Conservation (phyloP, 768 basidiomycete species). For the Russula abietina region DNA sequence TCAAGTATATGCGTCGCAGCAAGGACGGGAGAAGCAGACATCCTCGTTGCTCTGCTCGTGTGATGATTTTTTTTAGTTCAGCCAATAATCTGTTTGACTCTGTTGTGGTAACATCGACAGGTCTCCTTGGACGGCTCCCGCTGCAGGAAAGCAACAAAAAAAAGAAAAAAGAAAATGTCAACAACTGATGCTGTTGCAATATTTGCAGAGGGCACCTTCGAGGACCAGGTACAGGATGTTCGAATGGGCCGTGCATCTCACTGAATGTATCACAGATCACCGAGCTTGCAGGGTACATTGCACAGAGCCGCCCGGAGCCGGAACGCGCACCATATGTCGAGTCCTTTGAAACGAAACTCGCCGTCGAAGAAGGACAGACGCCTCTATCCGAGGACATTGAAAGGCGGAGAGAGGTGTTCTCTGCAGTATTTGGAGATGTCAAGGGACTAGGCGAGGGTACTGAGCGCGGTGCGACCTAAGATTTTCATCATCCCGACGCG, state of each 20-base stretch:
- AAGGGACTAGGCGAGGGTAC: slow-evolving; percentile 69
- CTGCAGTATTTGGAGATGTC: slow-evolving; percentile 53
- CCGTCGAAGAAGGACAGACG: slow-evolving; percentile 45
- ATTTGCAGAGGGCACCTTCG: slow-evolving; percentile 83
- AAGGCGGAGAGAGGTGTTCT: slow-evolving; percentile 50
- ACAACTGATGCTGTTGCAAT: slow-evolving; percentile 72
- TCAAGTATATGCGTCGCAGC: slow-evolving; percentile 18
- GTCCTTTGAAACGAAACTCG: slow-evolving; percentile 59
- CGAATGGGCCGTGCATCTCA: background rate
- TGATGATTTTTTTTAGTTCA: background rate
- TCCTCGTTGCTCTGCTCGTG: background rate
- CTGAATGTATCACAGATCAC: slow-evolving; percentile 45
- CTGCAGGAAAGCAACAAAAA: too few relatives aligned
- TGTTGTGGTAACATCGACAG: slow-evolving; percentile 1
- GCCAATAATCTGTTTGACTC: slow-evolving; percentile 3
- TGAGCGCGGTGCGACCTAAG: slow-evolving; percentile 55
- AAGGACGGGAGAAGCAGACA: slow-evolving; percentile 18
- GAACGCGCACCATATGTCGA: slow-evolving; percentile 56
- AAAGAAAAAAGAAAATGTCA: slow-evolving; percentile 43
- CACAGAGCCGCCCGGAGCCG: slow-evolving; percentile 60
- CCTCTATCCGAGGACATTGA: slow-evolving; percentile 50
- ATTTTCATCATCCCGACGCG: background rate
- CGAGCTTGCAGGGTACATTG: slow-evolving; percentile 72
- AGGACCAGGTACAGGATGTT: slow-evolving; percentile 54
- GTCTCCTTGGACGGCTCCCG: background rate